Percentiles rank a stretch among this genome's conserved stretches.
These are phyloP conservation scores for Penicillium oxalicum DNA, from an alignment of 2,329 filamentous ascomycete species.

Conservation along the genomic window DNA sequence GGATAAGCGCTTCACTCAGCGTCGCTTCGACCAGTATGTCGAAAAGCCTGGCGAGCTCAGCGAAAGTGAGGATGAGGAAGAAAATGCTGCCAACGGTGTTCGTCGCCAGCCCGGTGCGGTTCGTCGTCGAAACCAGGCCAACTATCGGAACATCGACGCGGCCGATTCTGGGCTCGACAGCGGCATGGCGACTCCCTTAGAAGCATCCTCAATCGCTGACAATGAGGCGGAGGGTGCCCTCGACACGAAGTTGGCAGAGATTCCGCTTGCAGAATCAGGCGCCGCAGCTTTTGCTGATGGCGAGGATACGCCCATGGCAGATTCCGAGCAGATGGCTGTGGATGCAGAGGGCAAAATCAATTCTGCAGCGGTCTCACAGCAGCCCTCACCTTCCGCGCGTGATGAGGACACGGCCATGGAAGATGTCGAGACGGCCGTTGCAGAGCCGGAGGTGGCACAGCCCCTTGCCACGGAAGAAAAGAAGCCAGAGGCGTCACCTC, in stretches of 20 bases:
- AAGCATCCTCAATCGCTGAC: conserved; percentile 40
- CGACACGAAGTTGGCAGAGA: conserved; percentile 40
- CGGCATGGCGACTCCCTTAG: conserved; percentile 43
- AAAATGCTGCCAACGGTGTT: conserved; percentile 63
- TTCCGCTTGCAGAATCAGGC: conserved; percentile 29
- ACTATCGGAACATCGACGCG: conserved; percentile 54
- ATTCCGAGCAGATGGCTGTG: conserved; percentile 27
- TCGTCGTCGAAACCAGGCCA: conserved; percentile 55
- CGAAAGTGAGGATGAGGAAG: conserved; percentile 84
- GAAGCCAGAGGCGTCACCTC: conserved; percentile 20
- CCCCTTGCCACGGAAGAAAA: conserved; percentile 20
- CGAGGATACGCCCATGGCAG: conserved; percentile 29
- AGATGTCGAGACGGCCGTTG: conserved; percentile 25
- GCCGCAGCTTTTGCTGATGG: conserved; percentile 26
- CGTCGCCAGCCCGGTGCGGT: conserved; percentile 48
- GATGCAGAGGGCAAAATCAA: conserved; percentile 27
- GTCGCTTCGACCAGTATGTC: conserved; percentile 73
- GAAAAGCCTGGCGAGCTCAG: conserved; percentile 74
- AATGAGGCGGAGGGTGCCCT: conserved; percentile 35
- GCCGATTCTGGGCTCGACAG: conserved; percentile 50
- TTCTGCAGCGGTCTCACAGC: conserved; percentile 27
- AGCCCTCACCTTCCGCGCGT: conserved; percentile 24
- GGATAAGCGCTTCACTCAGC: conserved; percentile 74
- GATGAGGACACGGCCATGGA: conserved; percentile 39
- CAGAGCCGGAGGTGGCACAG: conserved; percentile 16